Evolutionary conservation across 352 stramenopile species (phyloP).

Genomic region (Pythium myriotylum): DNA sequence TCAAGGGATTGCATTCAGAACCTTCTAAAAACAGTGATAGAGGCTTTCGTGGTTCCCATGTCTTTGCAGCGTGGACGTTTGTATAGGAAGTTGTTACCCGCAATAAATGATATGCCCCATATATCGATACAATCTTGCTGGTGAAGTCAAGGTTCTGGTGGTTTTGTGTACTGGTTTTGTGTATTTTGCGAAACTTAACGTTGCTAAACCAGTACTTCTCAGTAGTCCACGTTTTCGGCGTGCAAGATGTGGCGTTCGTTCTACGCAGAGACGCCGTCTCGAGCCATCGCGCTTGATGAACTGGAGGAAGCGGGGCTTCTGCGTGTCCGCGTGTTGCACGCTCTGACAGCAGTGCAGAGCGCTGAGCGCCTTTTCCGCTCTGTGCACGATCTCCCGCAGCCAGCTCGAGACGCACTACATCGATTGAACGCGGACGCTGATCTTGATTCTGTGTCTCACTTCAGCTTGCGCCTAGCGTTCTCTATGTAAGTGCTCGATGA

Average conservation of each 20-base stretch:
- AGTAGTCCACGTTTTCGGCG: background rate
- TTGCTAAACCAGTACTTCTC: background rate
- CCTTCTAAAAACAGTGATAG: conserved; percentile 2
- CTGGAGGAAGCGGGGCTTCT: conserved; percentile 90
- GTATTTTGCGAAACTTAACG: background rate
- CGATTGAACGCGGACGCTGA: conserved; percentile 17
- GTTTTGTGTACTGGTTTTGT: background rate
- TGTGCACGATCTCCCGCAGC: conserved; percentile 14
- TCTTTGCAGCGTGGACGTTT: conserved; percentile 3
- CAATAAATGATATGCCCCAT: too few relatives aligned
- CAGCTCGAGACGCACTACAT: conserved; percentile 7
- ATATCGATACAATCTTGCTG: too few relatives aligned
- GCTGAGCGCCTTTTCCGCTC: conserved; percentile 11
- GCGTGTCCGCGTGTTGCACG: conserved; percentile 56
- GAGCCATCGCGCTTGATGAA: conserved; percentile 92
- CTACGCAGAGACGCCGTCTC: conserved; percentile 83
- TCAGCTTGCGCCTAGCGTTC: conserved; percentile 24
- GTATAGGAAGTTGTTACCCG: background rate
- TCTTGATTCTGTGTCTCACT: conserved; percentile 25
- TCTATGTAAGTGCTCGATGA: conserved; percentile 21
- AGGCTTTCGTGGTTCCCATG: background rate
- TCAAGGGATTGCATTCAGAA: conserved; percentile 21
- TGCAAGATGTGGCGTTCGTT: conserved; percentile 38
- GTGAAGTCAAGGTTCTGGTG: background rate
- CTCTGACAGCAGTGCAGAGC: conserved; percentile 11